These are phyloP conservation scores for Luffa aegyptiaca DNA, from an alignment of 306 rosid genomes.

Conservation along the genomic window DNA sequence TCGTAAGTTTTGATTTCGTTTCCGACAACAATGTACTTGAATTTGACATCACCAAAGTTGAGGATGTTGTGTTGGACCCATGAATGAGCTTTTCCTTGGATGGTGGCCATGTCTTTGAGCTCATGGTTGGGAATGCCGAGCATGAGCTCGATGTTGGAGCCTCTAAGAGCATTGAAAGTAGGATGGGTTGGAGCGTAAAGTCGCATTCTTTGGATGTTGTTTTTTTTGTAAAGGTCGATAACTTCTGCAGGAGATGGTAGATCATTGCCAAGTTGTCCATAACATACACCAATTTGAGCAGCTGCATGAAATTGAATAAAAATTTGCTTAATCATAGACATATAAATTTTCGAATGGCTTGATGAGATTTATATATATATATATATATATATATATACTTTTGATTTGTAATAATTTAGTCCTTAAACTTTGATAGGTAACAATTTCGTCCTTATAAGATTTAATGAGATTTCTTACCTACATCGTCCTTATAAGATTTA, in stretches of 20 bases:
- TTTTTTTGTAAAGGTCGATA: neutral
- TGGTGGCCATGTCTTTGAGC: neutral
- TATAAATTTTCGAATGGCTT: too few relatives aligned
- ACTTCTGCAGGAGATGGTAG: neutral
- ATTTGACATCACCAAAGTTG: constrained; percentile 8
- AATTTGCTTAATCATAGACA: neutral
- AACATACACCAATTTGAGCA: constrained; percentile 44
- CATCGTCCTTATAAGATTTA: too few relatives aligned
- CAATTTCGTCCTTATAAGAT: too few relatives aligned
- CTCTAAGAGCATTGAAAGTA: constrained; percentile 39
- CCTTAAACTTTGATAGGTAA: too few relatives aligned
- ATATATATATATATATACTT: too few relatives aligned
- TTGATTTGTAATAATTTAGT: too few relatives aligned
- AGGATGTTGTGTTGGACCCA: constrained; percentile 19
- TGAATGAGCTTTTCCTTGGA: neutral
- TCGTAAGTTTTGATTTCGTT: constrained; percentile 13
- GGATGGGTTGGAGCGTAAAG: constrained; percentile 10
- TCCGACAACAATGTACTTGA: constrained; percentile 21
- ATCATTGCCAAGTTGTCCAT: constrained; percentile 27
- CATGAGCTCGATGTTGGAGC: constrained; percentile 31
- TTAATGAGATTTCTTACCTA: too few relatives aligned
- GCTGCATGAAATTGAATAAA: constrained; percentile 8
- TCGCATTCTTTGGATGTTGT: constrained; percentile 4
- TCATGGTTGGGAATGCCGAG: constrained; percentile 9
- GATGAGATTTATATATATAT: too few relatives aligned